These are phyloP conservation scores for Peziza echinospora DNA, from an alignment of 495 filamentous ascomycete species.

Conservation along the genomic window DNA sequence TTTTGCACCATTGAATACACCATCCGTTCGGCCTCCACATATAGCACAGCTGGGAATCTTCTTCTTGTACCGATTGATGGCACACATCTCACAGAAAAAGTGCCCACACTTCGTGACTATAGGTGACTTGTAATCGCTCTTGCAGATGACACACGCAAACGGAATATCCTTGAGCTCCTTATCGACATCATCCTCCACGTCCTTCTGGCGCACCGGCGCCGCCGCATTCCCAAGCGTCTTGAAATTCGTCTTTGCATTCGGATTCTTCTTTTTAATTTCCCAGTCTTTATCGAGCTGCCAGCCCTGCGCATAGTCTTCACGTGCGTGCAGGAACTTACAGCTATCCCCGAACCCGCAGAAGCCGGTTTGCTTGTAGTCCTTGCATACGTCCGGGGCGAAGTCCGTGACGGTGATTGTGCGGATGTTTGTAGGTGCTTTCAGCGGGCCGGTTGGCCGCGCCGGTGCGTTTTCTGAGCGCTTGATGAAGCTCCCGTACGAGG, in stretches of 20 bases:
- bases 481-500: conserved; percentile 52
- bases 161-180: conserved; percentile 80
- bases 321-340: conserved; percentile 75
- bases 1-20: conserved; percentile 80
- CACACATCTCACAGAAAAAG: conserved; percentile 86
- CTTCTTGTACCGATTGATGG: conserved; percentile 54
- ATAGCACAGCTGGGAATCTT: conserved; percentile 66
- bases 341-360: conserved; percentile 61
- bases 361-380: conserved; percentile 82
- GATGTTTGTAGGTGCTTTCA: conserved; percentile 77
- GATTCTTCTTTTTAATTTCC: conserved; percentile 54
- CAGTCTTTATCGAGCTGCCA: conserved; percentile 92
- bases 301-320: conserved; percentile 77
- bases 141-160: conserved; percentile 89
- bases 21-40: conserved; percentile 63
- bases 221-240: conserved; percentile 39
- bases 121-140: conserved; percentile 54
- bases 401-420: conserved; percentile 79
- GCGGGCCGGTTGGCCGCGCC: conserved; percentile 49
- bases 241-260: conserved; percentile 27
- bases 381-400: conserved; percentile 85
- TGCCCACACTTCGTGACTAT: conserved; percentile 82
- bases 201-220: conserved; percentile 22
- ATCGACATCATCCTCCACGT: conserved; percentile 39
- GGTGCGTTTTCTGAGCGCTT: conserved; percentile 67